Base-by-base conservation (phyloP, 2,329 filamentous ascomycete species). In the Fusarium longipes region DNA sequence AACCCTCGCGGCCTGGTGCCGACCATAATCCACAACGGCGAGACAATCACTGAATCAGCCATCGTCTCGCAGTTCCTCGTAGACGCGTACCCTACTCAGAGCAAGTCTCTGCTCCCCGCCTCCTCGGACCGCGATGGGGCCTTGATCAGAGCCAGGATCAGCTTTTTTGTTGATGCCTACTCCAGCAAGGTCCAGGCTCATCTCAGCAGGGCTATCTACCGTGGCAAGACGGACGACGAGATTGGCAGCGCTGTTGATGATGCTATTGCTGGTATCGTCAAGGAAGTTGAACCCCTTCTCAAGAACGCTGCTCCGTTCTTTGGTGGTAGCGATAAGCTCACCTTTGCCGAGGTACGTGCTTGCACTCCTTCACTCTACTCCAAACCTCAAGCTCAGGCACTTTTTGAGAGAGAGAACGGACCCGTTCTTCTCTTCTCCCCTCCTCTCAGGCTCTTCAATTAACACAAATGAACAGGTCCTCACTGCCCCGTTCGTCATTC, bases 1-100 rank as follows among this genome's bases (percentile, higher is more conserved):
- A 94, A 95, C 80, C 91, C 92, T 68, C 88, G 91, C 57, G 93
- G 93, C 15, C 86, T 93, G 5, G 91, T 96, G 6, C 92, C 93
- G 1, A 81, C 88, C 0, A 79, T 96, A 56, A 84, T 86, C 24
- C 90, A 91, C 81, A 83, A 87, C 65, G 84, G 82, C 63, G 83
- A 91, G 65, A 89, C 92, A 75, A 82, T 96, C 73, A 88, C 86
- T 52, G 92, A 96, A 77, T 93, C 90, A 4, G 88, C 81, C 65
- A 86, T 95, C 64, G 87, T 95, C n/a, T 78, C 88, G 2, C 87
- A 90, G 68, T 95, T 93, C 79, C 77, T 89, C 5, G 88, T 85
- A 40, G 92, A 96, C 73, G 81, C 85, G 0, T 87, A 91, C 75
- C 90, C 91, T 3, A 8, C 25, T 11, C 40, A 29, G 15, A 43